These are phyloP conservation scores for Leccinellum rugosiceps DNA, from an alignment of 768 basidiomycete species.

Conservation along the genomic window DNA sequence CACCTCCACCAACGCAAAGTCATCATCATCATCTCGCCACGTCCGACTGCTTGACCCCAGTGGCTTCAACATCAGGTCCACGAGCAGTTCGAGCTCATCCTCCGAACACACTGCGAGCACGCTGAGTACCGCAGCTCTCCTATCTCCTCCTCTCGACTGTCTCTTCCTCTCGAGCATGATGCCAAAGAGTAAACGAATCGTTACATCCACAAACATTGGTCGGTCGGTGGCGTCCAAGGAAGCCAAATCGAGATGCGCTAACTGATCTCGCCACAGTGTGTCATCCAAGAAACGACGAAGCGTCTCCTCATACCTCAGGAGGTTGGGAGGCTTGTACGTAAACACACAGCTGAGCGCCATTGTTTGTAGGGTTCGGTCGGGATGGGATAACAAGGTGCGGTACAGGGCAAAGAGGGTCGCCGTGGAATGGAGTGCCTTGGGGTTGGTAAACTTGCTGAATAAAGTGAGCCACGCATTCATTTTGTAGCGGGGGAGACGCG, in stretches of 20 bases:
- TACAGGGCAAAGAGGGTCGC: constrained; percentile 66
- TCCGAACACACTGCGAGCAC: constrained; percentile 67
- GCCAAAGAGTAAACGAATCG: constrained; percentile 81
- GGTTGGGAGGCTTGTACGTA: constrained; percentile 69
- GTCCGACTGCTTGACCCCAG: constrained; percentile 39
- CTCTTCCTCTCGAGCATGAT: constrained; percentile 81
- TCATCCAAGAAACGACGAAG: constrained; percentile 76
- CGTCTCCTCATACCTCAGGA: constrained; percentile 56
- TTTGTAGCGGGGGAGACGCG: constrained; percentile 54
- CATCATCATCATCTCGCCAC: constrained; percentile 15
- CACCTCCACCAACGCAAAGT: constrained; percentile 31
- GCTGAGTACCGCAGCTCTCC: constrained; percentile 71
- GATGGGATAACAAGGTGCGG: constrained; percentile 74
- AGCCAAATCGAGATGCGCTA: constrained; percentile 68
- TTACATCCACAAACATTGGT: constrained; percentile 59
- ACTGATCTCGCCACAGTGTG: constrained; percentile 84
- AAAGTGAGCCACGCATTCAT: constrained; percentile 77
- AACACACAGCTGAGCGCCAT: constrained; percentile 75
- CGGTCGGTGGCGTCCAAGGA: constrained; percentile 57
- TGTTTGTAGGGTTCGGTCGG: constrained; percentile 75
- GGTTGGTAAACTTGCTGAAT: constrained; percentile 88
- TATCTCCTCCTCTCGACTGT: constrained; percentile 58
- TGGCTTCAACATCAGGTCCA: constrained; percentile 85
- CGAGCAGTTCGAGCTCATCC: constrained; percentile 70
- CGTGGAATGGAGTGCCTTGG: constrained; percentile 79